phyloP scores from a whole-genome alignment of 192 early-diverging fungal species.

The Mortierella claussenii region DNA sequence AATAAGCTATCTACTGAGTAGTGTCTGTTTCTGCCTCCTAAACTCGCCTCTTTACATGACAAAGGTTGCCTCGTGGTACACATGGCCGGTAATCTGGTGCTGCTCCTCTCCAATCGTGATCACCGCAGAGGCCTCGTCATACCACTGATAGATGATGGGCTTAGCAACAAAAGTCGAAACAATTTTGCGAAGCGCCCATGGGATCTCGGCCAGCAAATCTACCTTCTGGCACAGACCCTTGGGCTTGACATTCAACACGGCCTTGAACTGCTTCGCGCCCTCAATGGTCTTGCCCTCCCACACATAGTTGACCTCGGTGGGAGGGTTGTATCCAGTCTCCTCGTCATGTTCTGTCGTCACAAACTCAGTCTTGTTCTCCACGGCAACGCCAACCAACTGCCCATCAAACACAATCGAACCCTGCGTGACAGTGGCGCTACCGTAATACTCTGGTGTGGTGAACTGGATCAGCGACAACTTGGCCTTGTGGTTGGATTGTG shows the following conservation, averaged over 20 bases:
- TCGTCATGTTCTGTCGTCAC: constrained; percentile 70
- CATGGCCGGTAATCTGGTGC: constrained; percentile 68
- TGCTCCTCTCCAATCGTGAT: constrained; percentile 81
- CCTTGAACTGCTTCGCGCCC: constrained; percentile 70
- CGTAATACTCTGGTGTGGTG: constrained; percentile 77
- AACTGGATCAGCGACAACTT: constrained; percentile 80
- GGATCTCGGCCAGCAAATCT: constrained; percentile 91
- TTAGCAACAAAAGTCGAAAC: constrained; percentile 89
- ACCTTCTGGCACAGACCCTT: constrained; percentile 81
- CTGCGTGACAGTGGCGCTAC: constrained; percentile 76
- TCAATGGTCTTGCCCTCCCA: constrained; percentile 83
- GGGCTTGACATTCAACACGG: constrained; percentile 71
- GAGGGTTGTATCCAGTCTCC: constrained; percentile 89
- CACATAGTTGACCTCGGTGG: constrained; percentile 74
- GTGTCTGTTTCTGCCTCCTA: too few relatives aligned
- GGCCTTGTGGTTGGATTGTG: constrained; percentile 65
- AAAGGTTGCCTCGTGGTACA: constrained; percentile 89
- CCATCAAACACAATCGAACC: constrained; percentile 76
- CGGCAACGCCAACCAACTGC: constrained; percentile 77
- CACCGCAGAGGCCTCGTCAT: constrained; percentile 76
- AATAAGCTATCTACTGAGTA: too few relatives aligned
- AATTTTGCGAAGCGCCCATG: constrained; percentile 88
- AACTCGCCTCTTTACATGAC: constrained; percentile 64
- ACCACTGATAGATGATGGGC: constrained; percentile 95
- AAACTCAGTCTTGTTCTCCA: constrained; percentile 76